Evolutionary conservation across 2,329 filamentous ascomycete species (phyloP), one percentile per base, ranked within the genome.

Genomic region (Chrysoporthe puriensis): DNA sequence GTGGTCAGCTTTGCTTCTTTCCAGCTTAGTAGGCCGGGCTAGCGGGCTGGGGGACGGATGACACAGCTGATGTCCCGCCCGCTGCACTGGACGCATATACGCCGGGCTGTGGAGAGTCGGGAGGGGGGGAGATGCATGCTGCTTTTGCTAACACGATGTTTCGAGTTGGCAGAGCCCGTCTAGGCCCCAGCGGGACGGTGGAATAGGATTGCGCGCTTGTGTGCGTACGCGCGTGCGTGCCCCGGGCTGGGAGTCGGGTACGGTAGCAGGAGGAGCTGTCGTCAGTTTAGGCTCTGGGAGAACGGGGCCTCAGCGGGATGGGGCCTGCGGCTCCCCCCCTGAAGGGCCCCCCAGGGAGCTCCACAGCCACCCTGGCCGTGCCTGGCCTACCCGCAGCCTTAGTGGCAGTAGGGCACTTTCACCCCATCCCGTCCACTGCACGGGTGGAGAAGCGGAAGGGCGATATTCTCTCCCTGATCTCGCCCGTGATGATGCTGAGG

Each of bases 201-300:
- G 26, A 26, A 26, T 26, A 26, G 26, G 26, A 26, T 1, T 26
- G 26, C 26, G 26, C 26, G 26, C 26, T 26, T 26, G 26, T 26
- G 21, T 36, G 40, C 21, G 42, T 44, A 21, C 4, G 4, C 16
- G 26, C 57, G 36, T 42, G 6, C 34, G 8, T 13, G 57, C n/a
- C 40, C 43, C 16, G 57, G 36, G 43, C 40, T 26, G 34, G 26
- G 8, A 46, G 32, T 8, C 66, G 66, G 62, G 66, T 67, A 67
- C 62, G 32, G 66, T 67, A 67, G 62, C 66, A 67, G 62, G 63
- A 58, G 61, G 44, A 40, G 36, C 58, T 64, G 62, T 67, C 56
- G 66, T 67, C 58, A 59, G 61, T 64, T 61, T 67, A 64, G 62
- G 48, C 57, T 67, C 66, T 50, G 44, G 9, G 36, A 40, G 9